Evolutionary conservation across 2,329 filamentous ascomycete species (phyloP).

Genomic region (Gaeumannomyces tritici): DNA sequence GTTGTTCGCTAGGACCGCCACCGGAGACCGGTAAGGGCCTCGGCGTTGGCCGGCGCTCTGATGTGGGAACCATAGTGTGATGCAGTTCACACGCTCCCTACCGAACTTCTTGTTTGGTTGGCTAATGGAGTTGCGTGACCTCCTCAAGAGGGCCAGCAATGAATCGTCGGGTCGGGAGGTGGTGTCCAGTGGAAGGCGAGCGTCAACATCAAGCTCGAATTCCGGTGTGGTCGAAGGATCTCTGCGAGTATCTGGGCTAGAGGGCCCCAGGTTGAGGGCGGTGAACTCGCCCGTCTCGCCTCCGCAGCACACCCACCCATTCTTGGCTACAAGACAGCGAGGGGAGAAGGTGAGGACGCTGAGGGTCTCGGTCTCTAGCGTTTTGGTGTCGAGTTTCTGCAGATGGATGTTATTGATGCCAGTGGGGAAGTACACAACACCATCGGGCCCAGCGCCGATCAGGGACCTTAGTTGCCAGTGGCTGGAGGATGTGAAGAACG

Average conservation of each 20-base stretch:
- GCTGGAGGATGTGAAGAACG: constrained; percentile 28
- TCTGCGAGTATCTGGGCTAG: not conserved
- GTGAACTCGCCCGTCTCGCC: constrained; percentile 84
- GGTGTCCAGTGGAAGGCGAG: constrained; percentile 19
- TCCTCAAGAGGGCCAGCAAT: constrained; percentile 25
- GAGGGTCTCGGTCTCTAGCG: constrained; percentile 62
- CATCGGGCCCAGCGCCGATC: constrained; percentile 68
- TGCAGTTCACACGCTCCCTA: constrained; percentile 54
- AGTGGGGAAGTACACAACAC: constrained; percentile 78
- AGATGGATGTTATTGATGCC: constrained; percentile 56
- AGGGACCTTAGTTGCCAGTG: constrained; percentile 88
- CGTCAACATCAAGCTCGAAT: constrained; percentile 16
- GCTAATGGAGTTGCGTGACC: constrained; percentile 32
- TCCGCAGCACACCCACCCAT: constrained; percentile 85
- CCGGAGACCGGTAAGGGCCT: constrained; percentile 36
- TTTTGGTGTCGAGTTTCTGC: constrained; percentile 59
- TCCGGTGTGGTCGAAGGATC: constrained; percentile 13
- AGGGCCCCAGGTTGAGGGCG: constrained; percentile 51
- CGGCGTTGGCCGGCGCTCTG: constrained; percentile 17
- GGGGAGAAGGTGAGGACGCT: constrained; percentile 63
- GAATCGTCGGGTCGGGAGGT: constrained; percentile 21
- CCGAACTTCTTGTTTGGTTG: constrained; percentile 44
- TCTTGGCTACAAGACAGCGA: constrained; percentile 77
- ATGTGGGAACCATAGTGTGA: constrained; percentile 53
- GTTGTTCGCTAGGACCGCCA: constrained; percentile 81